Conservation (phyloP, 371 early-diverging fungal species). For the Smittium mucronatum region DNA sequence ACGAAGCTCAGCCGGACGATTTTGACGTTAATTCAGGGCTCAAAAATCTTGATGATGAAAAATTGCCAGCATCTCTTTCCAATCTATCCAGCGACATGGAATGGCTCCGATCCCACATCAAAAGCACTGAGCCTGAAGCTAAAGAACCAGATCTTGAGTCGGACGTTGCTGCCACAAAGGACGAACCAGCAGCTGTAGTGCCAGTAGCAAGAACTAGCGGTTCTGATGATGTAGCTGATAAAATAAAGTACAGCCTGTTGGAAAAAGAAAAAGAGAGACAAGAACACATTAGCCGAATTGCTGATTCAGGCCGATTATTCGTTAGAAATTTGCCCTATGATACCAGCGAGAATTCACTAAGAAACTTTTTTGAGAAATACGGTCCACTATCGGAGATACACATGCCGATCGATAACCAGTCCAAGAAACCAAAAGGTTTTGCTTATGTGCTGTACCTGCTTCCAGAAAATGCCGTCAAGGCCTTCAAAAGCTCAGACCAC, state of each 20-base stretch:
- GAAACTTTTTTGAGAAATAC: slow-evolving; percentile 57
- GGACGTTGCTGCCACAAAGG: slow-evolving; percentile 16
- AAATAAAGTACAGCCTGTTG: slow-evolving; percentile 17
- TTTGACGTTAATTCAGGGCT: slow-evolving; percentile 7
- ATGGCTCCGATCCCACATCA: slow-evolving; percentile 50
- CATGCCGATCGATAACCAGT: slow-evolving; percentile 80
- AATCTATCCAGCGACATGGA: slow-evolving; percentile 48
- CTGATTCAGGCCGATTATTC: slow-evolving; percentile 88
- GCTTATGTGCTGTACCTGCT: slow-evolving; percentile 75
- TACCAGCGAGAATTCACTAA: slow-evolving; percentile 75
- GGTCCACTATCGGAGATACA: slow-evolving; percentile 89
- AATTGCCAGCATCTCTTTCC: slow-evolving; percentile 14
- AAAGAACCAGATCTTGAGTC: slow-evolving; percentile 13
- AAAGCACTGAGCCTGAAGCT: slow-evolving; percentile 14
- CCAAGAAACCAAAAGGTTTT: slow-evolving; percentile 85
- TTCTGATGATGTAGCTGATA: slow-evolving; percentile 14
- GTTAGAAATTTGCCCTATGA: slow-evolving; percentile 83
- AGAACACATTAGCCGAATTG: slow-evolving; percentile 44
- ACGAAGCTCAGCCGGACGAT: slow-evolving; percentile 19
- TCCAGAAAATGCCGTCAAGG: slow-evolving; percentile 87
- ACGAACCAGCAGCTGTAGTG: slow-evolving; percentile 10
- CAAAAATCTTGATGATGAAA: slow-evolving; percentile 14
- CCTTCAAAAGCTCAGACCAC: slow-evolving; percentile 64
- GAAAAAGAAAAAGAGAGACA: slow-evolving; percentile 26
- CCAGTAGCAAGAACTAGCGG: background rate